phyloP scores from a whole-genome alignment of 331 rosid genomes.

The Telfairia occidentalis region DNA sequence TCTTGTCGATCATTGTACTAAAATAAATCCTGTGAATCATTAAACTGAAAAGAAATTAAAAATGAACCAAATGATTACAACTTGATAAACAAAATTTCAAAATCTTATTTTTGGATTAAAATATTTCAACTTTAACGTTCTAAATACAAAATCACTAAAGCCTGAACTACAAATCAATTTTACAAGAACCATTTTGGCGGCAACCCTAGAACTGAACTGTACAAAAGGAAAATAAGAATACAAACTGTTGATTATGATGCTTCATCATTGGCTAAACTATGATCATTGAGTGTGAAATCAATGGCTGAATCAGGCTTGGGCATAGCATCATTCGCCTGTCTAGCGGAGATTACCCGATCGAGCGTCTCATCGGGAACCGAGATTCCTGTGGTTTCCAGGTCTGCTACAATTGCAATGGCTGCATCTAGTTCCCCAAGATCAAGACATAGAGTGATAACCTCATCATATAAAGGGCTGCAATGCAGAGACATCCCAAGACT shows the following conservation, averaged over 20 bases:
- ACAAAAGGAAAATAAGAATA: not conserved
- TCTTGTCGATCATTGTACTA: not conserved
- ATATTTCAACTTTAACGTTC: not conserved
- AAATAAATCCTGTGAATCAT: not conserved
- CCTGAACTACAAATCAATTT: not conserved
- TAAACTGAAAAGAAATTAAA: not conserved
- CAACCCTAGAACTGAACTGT: conserved; percentile 4
- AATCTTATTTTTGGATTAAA: not conserved
- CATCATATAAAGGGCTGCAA: conserved; percentile 76
- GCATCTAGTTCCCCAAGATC: conserved; percentile 90
- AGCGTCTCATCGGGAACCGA: conserved; percentile 66
- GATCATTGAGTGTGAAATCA: conserved; percentile 3
- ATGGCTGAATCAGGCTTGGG: conserved; percentile 21
- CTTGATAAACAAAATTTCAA: not conserved
- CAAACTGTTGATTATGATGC: not conserved
- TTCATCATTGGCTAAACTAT: not conserved
- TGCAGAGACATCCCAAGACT: not conserved
- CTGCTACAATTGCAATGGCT: conserved; percentile 89
- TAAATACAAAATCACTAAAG: not conserved
- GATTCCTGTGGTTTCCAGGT: conserved; percentile 73
- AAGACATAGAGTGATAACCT: conserved; percentile 62
- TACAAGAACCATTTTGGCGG: not conserved
- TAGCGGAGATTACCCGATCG: conserved; percentile 72
- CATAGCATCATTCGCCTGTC: conserved; percentile 26
- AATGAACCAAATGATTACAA: not conserved